These are phyloP conservation scores for Aphanomyces cochlioides DNA, from an alignment of 352 stramenopile species.

Conservation along the genomic window DNA sequence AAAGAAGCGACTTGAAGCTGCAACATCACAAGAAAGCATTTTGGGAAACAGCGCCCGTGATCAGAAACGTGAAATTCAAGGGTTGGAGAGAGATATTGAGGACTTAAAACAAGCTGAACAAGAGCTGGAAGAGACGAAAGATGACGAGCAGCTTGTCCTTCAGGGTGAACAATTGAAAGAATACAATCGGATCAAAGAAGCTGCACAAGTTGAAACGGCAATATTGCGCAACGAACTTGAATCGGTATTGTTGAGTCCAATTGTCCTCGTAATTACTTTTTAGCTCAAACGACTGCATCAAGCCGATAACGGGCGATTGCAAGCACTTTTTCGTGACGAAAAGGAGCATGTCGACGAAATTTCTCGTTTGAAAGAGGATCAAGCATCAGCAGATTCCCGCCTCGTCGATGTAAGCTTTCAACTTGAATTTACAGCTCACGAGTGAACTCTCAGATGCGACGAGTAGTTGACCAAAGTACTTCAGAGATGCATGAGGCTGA, in stretches of 20 bases:
- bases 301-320: constrained; percentile 65
- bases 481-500: constrained; percentile 51
- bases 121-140: constrained; percentile 43
- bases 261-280: not conserved
- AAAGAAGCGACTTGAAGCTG: constrained; percentile 62
- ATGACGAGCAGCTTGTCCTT: constrained; percentile 45
- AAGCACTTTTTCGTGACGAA: constrained; percentile 64
- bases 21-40: constrained; percentile 42
- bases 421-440: not conserved
- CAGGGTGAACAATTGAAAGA: constrained; percentile 65
- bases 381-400: constrained; percentile 56
- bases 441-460: constrained; percentile 48
- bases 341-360: constrained; percentile 68
- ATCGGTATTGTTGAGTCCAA: constrained; percentile 38
- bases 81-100: constrained; percentile 61
- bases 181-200: constrained; percentile 82
- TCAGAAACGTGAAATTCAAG: constrained; percentile 81
- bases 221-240: constrained; percentile 64
- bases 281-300: constrained; percentile 48
- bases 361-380: constrained; percentile 56
- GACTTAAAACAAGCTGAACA: constrained; percentile 48
- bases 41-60: constrained; percentile 78
- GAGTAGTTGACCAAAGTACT: constrained; percentile 63
- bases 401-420: constrained; percentile 45
- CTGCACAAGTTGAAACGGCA: constrained; percentile 64